Conservation (phyloP, 352 stramenopile species). For the Pythium plurisporium region DNA sequence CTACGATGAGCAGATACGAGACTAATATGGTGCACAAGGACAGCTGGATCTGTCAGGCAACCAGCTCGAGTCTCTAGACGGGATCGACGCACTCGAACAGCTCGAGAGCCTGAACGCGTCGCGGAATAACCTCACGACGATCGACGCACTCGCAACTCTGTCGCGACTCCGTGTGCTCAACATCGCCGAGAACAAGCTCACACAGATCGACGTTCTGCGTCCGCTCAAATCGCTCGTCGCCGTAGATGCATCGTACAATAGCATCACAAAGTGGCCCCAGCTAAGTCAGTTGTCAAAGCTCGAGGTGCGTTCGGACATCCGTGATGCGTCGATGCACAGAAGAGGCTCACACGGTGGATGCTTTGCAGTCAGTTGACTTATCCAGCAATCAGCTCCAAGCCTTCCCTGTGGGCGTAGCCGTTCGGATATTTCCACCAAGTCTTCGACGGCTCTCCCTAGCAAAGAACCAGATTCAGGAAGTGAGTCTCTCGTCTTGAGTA, state of each 20-base stretch:
- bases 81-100: constrained; percentile 37
- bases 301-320: constrained; percentile 30
- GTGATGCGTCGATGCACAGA: not conserved
- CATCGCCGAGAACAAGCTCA: constrained; percentile 53
- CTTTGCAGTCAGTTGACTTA: constrained; percentile 44
- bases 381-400: constrained; percentile 52
- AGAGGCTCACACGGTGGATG: not conserved
- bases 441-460: constrained; percentile 45
- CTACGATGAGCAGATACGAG: too few species aligned
- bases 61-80: constrained; percentile 43
- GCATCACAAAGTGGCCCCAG: constrained; percentile 48
- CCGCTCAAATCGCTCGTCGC: constrained; percentile 29
- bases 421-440: constrained; percentile 31
- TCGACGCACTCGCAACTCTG: constrained; percentile 40
- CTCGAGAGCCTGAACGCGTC: constrained; percentile 49
- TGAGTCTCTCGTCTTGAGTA: constrained; percentile 20
- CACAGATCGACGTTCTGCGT: constrained; percentile 35
- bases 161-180: constrained; percentile 42
- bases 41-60: constrained; percentile 64
- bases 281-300: constrained; percentile 32
- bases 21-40: not conserved
- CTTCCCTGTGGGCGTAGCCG: constrained; percentile 23
- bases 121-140: constrained; percentile 40
- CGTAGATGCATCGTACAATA: constrained; percentile 60
- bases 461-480: constrained; percentile 63